phyloP scores from a whole-genome alignment of 257 asterid species.

The Solanum chiquidenum region DNA sequence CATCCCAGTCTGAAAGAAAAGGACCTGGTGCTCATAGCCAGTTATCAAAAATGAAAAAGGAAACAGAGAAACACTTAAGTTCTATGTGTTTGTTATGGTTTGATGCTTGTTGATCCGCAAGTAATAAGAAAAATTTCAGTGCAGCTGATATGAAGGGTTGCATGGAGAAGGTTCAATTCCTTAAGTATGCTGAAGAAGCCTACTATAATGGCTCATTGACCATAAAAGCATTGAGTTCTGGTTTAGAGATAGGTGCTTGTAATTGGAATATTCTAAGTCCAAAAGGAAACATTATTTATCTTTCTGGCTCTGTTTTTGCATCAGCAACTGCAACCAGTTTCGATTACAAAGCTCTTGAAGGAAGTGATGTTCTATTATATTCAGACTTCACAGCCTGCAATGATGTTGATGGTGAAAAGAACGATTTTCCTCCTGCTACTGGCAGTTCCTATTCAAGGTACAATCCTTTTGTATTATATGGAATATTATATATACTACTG shows the following conservation, averaged over 20 bases:
- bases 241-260: conserved; percentile 85
- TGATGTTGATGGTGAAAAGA: conserved; percentile 21
- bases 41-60: background rate
- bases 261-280: conserved; percentile 72
- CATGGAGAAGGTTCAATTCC: conserved; percentile 57
- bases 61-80: background rate
- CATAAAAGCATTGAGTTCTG: conserved; percentile 69
- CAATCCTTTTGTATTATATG: background rate
- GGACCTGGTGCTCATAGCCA: background rate
- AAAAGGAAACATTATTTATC: conserved; percentile 44
- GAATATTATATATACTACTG: background rate
- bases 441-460: conserved; percentile 29
- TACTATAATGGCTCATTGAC: conserved; percentile 73
- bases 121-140: conserved; percentile 37
- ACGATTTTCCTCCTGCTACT: conserved; percentile 10
- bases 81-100: background rate
- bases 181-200: conserved; percentile 77
- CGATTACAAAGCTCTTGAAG: conserved; percentile 41
- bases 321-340: conserved; percentile 48
- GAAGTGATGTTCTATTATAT: conserved; percentile 56
- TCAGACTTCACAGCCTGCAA: conserved; percentile 47
- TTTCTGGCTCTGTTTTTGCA: conserved; percentile 56
- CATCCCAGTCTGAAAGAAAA: background rate
- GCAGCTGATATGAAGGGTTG: conserved; percentile 90
- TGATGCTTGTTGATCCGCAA: background rate